Evolutionary conservation across 164 flowering plant species (phyloP).

Genomic region (Chimonanthus praecox): DNA sequence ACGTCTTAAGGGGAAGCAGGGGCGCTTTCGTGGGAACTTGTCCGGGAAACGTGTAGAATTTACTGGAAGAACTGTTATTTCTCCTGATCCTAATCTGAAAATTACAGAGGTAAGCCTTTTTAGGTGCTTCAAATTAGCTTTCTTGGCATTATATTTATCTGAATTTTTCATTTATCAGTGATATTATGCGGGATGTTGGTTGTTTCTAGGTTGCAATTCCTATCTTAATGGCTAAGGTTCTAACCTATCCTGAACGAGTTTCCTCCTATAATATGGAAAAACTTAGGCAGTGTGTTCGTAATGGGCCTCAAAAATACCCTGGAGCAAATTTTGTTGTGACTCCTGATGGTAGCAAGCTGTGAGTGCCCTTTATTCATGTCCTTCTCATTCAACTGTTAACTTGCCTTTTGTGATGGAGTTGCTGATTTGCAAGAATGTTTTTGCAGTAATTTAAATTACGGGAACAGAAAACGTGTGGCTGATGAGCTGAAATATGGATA

Average conservation of each 20-base stretch:
- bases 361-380: conserved; percentile 13
- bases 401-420: background rate
- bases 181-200: conserved; percentile 8
- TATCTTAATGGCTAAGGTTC: conserved; percentile 66
- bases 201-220: conserved; percentile 75
- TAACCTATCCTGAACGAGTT: conserved; percentile 91
- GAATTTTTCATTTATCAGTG: conserved; percentile 2
- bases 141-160: conserved; percentile 1
- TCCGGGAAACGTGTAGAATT: conserved; percentile 95
- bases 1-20: conserved; percentile 93
- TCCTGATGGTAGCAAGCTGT: conserved; percentile 57
- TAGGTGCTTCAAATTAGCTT: background rate
- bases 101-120: conserved; percentile 67
- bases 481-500: conserved; percentile 71
- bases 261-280: conserved; percentile 80
- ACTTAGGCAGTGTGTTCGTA: conserved; percentile 76
- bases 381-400: background rate
- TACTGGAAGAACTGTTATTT: conserved; percentile 96
- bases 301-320: conserved; percentile 81
- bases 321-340: conserved; percentile 69
- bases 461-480: conserved; percentile 48
- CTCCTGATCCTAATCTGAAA: conserved; percentile 97
- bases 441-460: conserved; percentile 50
- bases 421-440: conserved; percentile 5
- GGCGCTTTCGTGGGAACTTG: conserved; percentile 87